Evolutionary conservation across 306 rosid species (phyloP).

Genomic region (Prinsepia uniflora): DNA sequence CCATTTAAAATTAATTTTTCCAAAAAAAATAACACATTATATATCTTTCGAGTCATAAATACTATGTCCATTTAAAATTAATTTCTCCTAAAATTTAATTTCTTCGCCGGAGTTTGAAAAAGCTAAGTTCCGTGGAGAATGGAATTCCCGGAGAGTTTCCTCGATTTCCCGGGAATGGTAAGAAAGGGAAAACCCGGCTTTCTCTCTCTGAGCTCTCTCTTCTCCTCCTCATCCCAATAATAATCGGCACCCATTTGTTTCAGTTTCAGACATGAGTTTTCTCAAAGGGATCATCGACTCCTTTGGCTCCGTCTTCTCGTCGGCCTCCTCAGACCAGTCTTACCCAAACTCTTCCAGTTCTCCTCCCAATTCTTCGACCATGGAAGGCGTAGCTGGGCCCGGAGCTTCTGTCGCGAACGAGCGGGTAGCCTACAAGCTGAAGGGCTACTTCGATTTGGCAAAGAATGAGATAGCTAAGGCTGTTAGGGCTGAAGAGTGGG

Average conservation of each 20-base stretch:
- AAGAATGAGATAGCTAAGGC: slow-evolving; percentile 86
- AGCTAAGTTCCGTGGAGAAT: background rate
- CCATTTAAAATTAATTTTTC: too few species aligned
- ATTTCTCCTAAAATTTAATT: background rate
- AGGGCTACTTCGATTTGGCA: slow-evolving; percentile 84
- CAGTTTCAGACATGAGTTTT: slow-evolving; percentile 50
- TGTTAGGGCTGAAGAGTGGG: slow-evolving; percentile 98
- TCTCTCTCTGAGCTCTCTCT: background rate
- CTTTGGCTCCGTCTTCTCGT: slow-evolving; percentile 53
- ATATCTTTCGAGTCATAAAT: background rate
- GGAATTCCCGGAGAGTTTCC: slow-evolving; percentile 19
- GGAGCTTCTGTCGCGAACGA: slow-evolving; percentile 65
- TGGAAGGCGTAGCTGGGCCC: slow-evolving; percentile 49
- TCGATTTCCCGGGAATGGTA: slow-evolving; percentile 15
- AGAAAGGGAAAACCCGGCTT: background rate
- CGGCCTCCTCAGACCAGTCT: slow-evolving; percentile 29
- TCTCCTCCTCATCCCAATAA: background rate
- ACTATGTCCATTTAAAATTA: background rate
- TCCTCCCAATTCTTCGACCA: slow-evolving; percentile 34
- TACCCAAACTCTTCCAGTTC: slow-evolving; percentile 26
- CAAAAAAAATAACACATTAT: background rate
- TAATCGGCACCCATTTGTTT: background rate
- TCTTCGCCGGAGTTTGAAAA: background rate
- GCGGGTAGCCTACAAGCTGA: slow-evolving; percentile 86
- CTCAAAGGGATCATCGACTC: slow-evolving; percentile 62